Percentiles rank a stretch among this genome's conserved stretches.
These are phyloP conservation scores for Boletus eberwhitei DNA, from an alignment of 768 basidiomycete genomes.

Conservation along the genomic window DNA sequence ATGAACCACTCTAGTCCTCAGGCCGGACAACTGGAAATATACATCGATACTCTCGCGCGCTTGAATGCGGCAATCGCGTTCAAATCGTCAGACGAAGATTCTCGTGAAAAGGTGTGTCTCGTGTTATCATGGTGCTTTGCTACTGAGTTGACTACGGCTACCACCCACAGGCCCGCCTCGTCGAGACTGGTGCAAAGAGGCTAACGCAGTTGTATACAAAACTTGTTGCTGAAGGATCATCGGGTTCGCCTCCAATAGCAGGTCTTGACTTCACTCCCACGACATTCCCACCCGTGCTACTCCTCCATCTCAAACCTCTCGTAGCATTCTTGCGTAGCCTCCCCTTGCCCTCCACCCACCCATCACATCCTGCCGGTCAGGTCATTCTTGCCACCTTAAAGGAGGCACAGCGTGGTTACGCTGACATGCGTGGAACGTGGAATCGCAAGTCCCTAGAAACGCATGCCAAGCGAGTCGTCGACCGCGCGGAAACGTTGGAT, in stretches of 20 bases:
- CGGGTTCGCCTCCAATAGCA: slow-evolving; percentile 64
- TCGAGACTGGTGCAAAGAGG: slow-evolving; percentile 83
- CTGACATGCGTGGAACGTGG: slow-evolving; percentile 85
- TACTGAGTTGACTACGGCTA: not conserved
- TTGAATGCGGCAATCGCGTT: slow-evolving; percentile 80
- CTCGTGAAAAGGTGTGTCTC: slow-evolving; percentile 48
- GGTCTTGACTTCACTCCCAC: slow-evolving; percentile 52
- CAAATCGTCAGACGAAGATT: slow-evolving; percentile 55
- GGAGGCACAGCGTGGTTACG: slow-evolving; percentile 80
- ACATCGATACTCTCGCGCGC: slow-evolving; percentile 71
- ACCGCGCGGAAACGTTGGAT: slow-evolving; percentile 67
- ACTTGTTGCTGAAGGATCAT: slow-evolving; percentile 81
- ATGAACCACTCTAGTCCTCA: slow-evolving; percentile 53
- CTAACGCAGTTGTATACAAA: slow-evolving; percentile 81
- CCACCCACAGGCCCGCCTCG: slow-evolving; percentile 52
- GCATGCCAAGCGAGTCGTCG: slow-evolving; percentile 65
- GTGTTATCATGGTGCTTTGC: not conserved
- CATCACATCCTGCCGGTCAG: slow-evolving; percentile 73
- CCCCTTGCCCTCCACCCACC: slow-evolving; percentile 75
- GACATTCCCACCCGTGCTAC: slow-evolving; percentile 53
- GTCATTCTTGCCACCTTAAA: slow-evolving; percentile 61
- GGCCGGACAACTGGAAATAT: slow-evolving; percentile 56
- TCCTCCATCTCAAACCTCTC: slow-evolving; percentile 56
- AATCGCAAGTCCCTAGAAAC: slow-evolving; percentile 68
- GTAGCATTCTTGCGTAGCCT: slow-evolving; percentile 68